Evolutionary conservation across 2,329 filamentous ascomycete species (phyloP).

Genomic region (Alternaria arbusti): DNA sequence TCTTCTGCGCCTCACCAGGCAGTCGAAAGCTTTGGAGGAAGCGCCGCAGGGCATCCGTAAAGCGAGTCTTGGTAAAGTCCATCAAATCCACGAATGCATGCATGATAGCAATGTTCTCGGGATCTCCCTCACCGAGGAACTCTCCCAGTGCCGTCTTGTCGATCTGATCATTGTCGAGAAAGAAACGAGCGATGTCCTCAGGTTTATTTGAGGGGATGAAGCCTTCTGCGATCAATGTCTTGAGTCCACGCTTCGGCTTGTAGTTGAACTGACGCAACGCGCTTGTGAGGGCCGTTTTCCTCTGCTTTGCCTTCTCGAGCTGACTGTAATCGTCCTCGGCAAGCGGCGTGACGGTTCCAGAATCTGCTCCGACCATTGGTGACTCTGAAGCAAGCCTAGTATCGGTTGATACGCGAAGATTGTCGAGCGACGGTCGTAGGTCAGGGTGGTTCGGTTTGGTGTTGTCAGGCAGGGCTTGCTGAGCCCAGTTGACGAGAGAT

Average conservation of each 20-base stretch:
- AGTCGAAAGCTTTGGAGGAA: constrained; percentile 95
- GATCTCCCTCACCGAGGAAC: constrained; percentile 90
- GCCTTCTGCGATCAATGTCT: constrained; percentile 79
- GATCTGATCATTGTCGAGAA: constrained; percentile 79
- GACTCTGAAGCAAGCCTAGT: constrained; percentile 66
- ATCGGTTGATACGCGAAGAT: constrained; percentile 78
- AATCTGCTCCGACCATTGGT: constrained; percentile 63
- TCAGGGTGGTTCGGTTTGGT: constrained; percentile 53
- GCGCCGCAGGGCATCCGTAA: constrained; percentile 87
- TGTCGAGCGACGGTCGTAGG: constrained; percentile 61
- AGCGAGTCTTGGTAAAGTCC: constrained; percentile 90
- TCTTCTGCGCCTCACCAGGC: constrained; percentile 96
- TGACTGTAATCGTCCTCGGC: constrained; percentile 89
- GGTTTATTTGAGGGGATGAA: constrained; percentile 84
- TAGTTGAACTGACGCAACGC: constrained; percentile 94
- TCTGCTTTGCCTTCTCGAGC: constrained; percentile 91
- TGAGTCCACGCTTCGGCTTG: constrained; percentile 94
- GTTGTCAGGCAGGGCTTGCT: constrained; percentile 65
- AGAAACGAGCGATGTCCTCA: constrained; percentile 82
- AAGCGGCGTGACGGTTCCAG: constrained; percentile 50
- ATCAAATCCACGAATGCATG: constrained; percentile 95
- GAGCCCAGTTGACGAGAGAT: constrained; percentile 92
- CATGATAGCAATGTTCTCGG: constrained; percentile 96
- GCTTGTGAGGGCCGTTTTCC: constrained; percentile 89
- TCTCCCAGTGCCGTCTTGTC: constrained; percentile 95